Conservation (phyloP, 768 basidiomycete species). For the Coprinopsis marcescibilis region DNA sequence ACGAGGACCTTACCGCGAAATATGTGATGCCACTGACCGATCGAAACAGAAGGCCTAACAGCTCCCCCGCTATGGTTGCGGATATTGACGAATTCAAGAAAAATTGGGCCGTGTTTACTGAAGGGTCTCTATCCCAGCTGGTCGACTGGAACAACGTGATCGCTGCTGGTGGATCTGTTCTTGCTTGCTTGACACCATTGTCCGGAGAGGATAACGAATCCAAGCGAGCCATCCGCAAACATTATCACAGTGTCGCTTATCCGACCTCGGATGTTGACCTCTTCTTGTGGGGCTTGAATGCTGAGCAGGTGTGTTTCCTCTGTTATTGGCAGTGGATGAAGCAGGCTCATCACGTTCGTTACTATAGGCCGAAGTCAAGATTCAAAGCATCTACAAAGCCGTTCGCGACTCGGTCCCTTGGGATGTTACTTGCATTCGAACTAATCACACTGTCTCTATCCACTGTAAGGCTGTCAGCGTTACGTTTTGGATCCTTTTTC, state of each 20-base stretch:
- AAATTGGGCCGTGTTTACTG: constrained; percentile 60
- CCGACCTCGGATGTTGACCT: constrained; percentile 61
- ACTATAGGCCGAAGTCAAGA: constrained; percentile 52
- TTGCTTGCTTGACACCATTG: constrained; percentile 51
- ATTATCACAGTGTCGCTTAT: constrained; percentile 48
- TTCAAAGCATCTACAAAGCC: constrained; percentile 53
- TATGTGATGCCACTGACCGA: constrained; percentile 51
- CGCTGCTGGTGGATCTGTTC: constrained; percentile 55
- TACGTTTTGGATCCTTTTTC: not conserved
- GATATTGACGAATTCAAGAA: constrained; percentile 54
- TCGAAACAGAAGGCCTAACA: constrained; percentile 40
- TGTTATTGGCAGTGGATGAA: not conserved
- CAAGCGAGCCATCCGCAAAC: constrained; percentile 52
- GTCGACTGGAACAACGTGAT: constrained; percentile 59
- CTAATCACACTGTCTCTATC: constrained; percentile 61
- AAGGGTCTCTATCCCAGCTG: constrained; percentile 55
- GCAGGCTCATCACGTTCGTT: not conserved
- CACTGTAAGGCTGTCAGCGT: constrained; percentile 38
- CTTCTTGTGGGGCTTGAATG: constrained; percentile 54
- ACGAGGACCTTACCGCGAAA: constrained; percentile 38
- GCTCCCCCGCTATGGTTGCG: constrained; percentile 41
- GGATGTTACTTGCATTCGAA: constrained; percentile 63
- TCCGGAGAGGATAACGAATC: constrained; percentile 42
- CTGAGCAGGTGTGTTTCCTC: constrained; percentile 37
- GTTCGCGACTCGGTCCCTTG: constrained; percentile 61